phyloP scores from a whole-genome alignment of 2,329 filamentous ascomycete genomes.

The Colletotrichum sidae region DNA sequence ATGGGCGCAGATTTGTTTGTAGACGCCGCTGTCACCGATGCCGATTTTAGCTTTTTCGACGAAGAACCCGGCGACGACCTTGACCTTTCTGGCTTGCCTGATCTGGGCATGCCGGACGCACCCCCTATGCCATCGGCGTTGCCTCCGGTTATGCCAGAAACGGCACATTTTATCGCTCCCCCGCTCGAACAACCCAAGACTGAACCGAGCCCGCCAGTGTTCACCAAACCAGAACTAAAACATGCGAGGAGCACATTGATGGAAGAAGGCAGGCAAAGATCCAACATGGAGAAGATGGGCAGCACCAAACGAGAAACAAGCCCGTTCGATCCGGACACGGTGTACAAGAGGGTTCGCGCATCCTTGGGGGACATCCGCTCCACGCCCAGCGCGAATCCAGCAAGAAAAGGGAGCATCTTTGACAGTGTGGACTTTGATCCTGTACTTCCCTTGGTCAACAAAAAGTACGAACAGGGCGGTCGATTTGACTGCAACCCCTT shows the following conservation, averaged over 20 bases:
- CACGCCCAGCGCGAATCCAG: slow-evolving; percentile 39
- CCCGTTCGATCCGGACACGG: slow-evolving; percentile 68
- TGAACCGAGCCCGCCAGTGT: slow-evolving; percentile 47
- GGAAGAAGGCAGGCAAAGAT: slow-evolving; percentile 52
- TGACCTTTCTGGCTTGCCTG: slow-evolving; percentile 48
- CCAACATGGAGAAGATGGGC: slow-evolving; percentile 36
- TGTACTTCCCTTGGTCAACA: slow-evolving; percentile 64
- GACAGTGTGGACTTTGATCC: slow-evolving; percentile 67
- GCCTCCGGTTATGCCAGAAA: slow-evolving; percentile 30
- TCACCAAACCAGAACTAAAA: slow-evolving; percentile 70
- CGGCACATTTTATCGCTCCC: slow-evolving; percentile 35
- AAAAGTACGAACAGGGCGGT: slow-evolving; percentile 69
- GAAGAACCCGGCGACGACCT: slow-evolving; percentile 62
- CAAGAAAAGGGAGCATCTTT: slow-evolving; percentile 61
- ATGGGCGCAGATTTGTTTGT: slow-evolving; percentile 77
- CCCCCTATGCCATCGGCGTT: slow-evolving; percentile 12
- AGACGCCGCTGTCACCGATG: slow-evolving; percentile 82
- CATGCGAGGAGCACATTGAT: slow-evolving; percentile 67
- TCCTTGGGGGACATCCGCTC: slow-evolving; percentile 50
- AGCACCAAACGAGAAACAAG: slow-evolving; percentile 64
- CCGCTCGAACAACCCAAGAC: slow-evolving; percentile 31
- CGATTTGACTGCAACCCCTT: slow-evolving; percentile 61
- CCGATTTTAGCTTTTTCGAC: slow-evolving; percentile 87
- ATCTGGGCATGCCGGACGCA: slow-evolving; percentile 40
- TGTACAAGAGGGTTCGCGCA: slow-evolving; percentile 68